Evolutionary conservation across 805 yeast species (phyloP), one percentile per base, ranked within the genome.

Genomic region (Spathaspora gorwiae): DNA sequence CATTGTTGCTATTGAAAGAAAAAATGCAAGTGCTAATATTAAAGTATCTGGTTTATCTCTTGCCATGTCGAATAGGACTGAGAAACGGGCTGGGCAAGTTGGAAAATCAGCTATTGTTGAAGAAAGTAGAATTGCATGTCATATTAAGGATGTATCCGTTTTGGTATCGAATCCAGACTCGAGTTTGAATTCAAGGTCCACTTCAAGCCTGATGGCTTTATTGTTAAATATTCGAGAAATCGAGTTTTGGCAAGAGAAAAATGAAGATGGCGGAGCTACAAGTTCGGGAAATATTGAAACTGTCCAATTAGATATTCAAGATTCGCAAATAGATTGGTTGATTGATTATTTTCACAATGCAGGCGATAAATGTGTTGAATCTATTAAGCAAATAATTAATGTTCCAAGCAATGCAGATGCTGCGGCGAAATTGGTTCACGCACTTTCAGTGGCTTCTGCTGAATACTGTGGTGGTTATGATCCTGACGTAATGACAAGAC

Each of bases 401-500:
- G 48, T 58, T 7, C 15, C 52, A 0, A 43, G 47, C 6, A 41
- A 58, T 8, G 41, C 47, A n/a, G 39, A 45, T 2, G 49, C 48
- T 2, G 27, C 40, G 11, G 61, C 70, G 8, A 76, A 75, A 34
- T 54, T 78, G 31, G 59, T 77, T 1, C 75, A 75, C 51, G 53
- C 57, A 9, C 54, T 76, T 14, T 60, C 78, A 3, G 54, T 54
- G 10, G 78, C 74, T 2, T 69, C 76, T 7, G 54, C 54, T 8
- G 56, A 59, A 1, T 58, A 61, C 41, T 74, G 75, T 29, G 77
- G 90, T 37, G 81, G 81, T 41, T 87, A 87, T 50, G 98, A 94
- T 55, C 95, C 98, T 0, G 81, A 87, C 6, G 96, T 90, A 14
- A 75, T 92, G 43, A 90, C 97, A 1, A 84, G 89, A 42, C 97